Conservation (phyloP, 192 early-diverging fungal genomes). For the Backusella sp. region DNA sequence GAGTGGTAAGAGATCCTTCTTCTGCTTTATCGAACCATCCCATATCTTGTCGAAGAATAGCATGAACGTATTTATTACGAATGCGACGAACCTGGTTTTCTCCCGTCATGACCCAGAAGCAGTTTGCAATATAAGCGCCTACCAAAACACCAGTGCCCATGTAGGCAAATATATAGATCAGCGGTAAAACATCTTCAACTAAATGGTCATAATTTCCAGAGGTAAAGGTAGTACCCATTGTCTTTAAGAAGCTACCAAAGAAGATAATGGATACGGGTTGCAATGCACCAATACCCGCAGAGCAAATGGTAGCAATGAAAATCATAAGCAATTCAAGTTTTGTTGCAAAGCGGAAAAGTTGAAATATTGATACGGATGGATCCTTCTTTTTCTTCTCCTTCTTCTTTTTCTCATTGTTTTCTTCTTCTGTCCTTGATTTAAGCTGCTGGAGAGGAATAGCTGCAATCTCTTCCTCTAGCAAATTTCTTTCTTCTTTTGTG, state of each 20-base stretch:
- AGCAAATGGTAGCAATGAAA: constrained; percentile 7
- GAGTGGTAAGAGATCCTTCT: constrained; percentile 82
- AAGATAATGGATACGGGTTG: constrained; percentile 33
- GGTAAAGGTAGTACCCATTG: constrained; percentile 3
- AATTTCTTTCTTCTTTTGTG: background rate
- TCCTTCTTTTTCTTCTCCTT: constrained; percentile 40
- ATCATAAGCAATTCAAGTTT: constrained; percentile 12
- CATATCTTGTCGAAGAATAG: constrained; percentile 85
- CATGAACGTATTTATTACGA: constrained; percentile 67
- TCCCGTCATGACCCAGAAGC: constrained; percentile 49
- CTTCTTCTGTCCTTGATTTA: background rate
- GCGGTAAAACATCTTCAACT: constrained; percentile 11
- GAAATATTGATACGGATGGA: constrained; percentile 50
- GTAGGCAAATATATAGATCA: constrained; percentile 50
- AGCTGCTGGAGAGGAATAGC: constrained; percentile 8
- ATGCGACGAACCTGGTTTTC: constrained; percentile 65
- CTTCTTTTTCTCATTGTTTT: background rate
- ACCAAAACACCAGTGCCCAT: constrained; percentile 59
- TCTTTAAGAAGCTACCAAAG: constrained; percentile 29
- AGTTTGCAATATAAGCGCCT: constrained; percentile 59
- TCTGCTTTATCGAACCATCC: constrained; percentile 81
- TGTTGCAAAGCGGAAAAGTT: constrained; percentile 69
- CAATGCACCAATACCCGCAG: constrained; percentile 26
- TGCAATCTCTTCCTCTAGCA: constrained; percentile 6
- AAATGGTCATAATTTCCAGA: background rate